Evolutionary conservation across 140 eudicot genomes (phyloP).

Genomic region (Stevia rebaudiana): DNA sequence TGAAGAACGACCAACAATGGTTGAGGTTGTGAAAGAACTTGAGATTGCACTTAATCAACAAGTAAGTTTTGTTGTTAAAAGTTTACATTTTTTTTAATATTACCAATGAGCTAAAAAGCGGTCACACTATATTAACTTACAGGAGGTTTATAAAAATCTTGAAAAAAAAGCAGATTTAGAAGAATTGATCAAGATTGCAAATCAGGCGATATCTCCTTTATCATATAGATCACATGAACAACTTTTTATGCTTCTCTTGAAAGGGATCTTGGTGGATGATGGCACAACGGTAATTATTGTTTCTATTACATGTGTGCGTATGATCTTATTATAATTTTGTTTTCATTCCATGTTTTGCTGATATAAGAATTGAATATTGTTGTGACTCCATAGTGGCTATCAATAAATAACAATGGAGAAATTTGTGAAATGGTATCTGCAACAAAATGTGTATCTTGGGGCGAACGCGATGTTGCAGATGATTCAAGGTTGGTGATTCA

Average conservation of each 20-base stretch:
- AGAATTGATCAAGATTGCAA: constrained; percentile 18
- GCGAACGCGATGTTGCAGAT: neutral
- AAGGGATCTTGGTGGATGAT: constrained; percentile 8
- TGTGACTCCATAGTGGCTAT: constrained; percentile 9
- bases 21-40: constrained; percentile 14
- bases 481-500: constrained; percentile 13
- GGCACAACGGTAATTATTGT: constrained; percentile 14
- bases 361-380: neutral
- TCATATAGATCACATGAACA: constrained; percentile 13
- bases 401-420: constrained; percentile 18
- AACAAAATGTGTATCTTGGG: constrained; percentile 17
- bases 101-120: neutral
- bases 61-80: constrained; percentile 3
- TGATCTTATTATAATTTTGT: neutral
- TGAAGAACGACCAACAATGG: constrained; percentile 15
- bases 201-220: constrained; percentile 8
- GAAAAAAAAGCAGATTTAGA: constrained; percentile 6
- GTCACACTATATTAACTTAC: neutral
- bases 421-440: constrained; percentile 17
- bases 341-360: neutral
- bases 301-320: neutral
- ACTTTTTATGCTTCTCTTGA: constrained; percentile 14
- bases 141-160: constrained; percentile 16
- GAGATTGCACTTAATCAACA: constrained; percentile 15
- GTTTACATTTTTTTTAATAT: neutral